Evolutionary conservation across 2,329 filamentous ascomycete genomes (phyloP), one percentile per base, ranked within the genome.

Genomic region (Didymella arachidicola): DNA sequence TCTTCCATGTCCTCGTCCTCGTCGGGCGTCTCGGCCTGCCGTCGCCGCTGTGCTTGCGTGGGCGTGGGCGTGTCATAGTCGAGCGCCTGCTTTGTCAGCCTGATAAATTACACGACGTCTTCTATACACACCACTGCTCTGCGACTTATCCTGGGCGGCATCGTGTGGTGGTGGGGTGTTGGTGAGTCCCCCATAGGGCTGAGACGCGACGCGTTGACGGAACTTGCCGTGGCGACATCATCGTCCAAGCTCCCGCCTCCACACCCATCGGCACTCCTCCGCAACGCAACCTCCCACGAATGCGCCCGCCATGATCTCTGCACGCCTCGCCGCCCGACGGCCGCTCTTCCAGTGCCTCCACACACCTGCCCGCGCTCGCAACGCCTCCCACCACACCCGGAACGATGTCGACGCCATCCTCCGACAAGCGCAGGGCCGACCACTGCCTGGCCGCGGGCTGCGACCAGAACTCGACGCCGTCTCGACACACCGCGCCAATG

Each of bases 401-500:
- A 50, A 54, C 47, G 57, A 67, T 26, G 44, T 67, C 43, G 63
- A 63, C 29, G 53, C 64, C 47, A 49, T 65, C 22, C 56, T 64
- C 46, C 45, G 59, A 53, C 39, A 56, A 48, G 44, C 57, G 52
- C 45, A 61, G 46, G 48, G 57, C 26, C 52, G 32, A 16, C 53
- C 34, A 25, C 43, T 42, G 30, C 60, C 48, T 43, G 66, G 46
- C 25, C 52, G 54, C 36, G 61, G 53, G 16, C 57, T 61, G 16
- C 44, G 34, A 10, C 47, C 60, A 26, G 67, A 70, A 45, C 62
- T 68, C 48, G 71, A 78, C 52, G 57, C 68, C 19, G 65, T 77
- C 46, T 75, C 73, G 0, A 47, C 75, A 5, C 75, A 77, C 58
- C 74, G 76, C 46, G 68, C 66, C 7, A 68, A 77, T 38, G 68